phyloP scores from a whole-genome alignment of 2,329 filamentous ascomycete species.

The Diplodia seriata region DNA sequence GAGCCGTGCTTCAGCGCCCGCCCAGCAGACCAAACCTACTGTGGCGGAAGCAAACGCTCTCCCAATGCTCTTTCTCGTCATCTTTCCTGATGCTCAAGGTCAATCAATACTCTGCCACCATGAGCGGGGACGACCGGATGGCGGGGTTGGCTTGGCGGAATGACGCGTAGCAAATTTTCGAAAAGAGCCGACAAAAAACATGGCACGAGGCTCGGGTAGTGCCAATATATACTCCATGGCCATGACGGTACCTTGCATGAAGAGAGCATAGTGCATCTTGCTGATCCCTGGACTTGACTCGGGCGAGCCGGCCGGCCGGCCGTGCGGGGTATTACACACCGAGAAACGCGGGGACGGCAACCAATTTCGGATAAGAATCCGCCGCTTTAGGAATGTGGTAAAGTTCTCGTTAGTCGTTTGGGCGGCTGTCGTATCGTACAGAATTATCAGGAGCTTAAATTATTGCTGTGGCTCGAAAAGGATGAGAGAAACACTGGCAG shows the following conservation, averaged over 20 bases:
- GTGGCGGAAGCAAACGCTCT: neutral
- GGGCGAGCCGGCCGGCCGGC: constrained; percentile 4
- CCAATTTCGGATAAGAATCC: neutral
- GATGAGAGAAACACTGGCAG: no score
- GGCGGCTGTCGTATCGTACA: no score
- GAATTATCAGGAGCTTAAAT: no score
- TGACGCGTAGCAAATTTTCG: no score
- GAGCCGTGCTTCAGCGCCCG: constrained; percentile 36
- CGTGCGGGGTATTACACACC: constrained; percentile 12
- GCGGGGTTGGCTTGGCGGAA: neutral
- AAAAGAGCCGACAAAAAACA: neutral
- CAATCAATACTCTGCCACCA: neutral
- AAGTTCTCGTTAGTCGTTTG: no score
- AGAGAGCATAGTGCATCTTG: neutral
- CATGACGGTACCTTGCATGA: neutral
- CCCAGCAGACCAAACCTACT: neutral
- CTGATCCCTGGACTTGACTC: constrained; percentile 8
- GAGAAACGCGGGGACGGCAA: constrained; percentile 3
- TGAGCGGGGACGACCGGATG: neutral
- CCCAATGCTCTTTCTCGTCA: neutral
- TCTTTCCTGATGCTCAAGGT: neutral
- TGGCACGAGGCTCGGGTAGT: neutral
- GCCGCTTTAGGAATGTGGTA: no score
- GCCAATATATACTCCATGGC: neutral
- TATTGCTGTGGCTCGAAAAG: no score